A percentile compares a stretch with the other conserved stretches of the same genome.
Conservation (phyloP, 1,284 basidiomycete species). For the Heterobasidion parviporum region DNA sequence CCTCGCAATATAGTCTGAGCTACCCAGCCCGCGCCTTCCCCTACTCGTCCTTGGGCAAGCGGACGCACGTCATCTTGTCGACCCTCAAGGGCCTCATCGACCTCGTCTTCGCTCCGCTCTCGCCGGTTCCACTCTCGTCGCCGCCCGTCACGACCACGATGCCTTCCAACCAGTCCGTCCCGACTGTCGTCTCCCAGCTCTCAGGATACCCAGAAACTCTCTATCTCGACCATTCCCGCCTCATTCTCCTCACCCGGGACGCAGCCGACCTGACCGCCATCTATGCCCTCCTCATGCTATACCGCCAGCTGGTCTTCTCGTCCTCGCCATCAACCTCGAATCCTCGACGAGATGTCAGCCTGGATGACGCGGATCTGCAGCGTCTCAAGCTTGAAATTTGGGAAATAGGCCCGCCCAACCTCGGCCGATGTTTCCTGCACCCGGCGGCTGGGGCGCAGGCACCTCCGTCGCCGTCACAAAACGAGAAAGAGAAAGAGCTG, state of each 20-base stretch:
- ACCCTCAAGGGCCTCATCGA: constrained; percentile 62
- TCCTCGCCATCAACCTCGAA: constrained; percentile 14
- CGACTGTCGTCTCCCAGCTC: constrained; percentile 24
- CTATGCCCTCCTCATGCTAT: constrained; percentile 77
- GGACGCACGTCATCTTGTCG: constrained; percentile 28
- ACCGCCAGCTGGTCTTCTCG: constrained; percentile 64
- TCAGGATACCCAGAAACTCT: constrained; percentile 72
- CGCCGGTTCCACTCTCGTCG: constrained; percentile 22
- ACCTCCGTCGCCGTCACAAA: constrained; percentile 7
- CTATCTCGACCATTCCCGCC: constrained; percentile 73
- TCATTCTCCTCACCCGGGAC: constrained; percentile 65
- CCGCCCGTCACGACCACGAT: constrained; percentile 23
- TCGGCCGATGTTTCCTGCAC: constrained; percentile 44
- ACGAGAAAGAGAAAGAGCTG: constrained; percentile 20
- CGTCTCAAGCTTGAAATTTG: constrained; percentile 70
- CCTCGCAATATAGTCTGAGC: constrained; percentile 9
- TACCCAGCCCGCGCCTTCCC: constrained; percentile 15
- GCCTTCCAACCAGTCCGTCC: constrained; percentile 23
- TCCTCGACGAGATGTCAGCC: constrained; percentile 3
- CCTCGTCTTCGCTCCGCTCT: constrained; percentile 57
- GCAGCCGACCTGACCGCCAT: constrained; percentile 69
- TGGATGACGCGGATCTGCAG: constrained; percentile 38
- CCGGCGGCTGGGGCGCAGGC: constrained; percentile 1
- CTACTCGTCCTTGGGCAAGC: constrained; percentile 10
- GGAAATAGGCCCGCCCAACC: constrained; percentile 58